Conservation (phyloP, 306 rosid species). For the Cicer chorassanicum region DNA sequence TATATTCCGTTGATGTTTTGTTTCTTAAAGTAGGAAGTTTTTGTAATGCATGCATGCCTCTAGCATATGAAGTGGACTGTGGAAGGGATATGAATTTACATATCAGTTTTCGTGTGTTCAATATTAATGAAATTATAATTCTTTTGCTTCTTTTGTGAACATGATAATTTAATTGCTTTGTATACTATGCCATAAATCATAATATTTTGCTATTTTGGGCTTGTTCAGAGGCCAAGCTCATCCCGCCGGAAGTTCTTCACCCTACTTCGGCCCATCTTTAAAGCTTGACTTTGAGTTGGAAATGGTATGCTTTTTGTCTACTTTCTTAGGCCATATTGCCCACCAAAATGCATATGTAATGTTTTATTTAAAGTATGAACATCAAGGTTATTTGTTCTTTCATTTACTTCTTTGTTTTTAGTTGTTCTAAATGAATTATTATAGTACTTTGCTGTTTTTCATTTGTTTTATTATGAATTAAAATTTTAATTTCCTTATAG, state of each 20-base stretch:
- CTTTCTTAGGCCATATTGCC: constrained; percentile 5
- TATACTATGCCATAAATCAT: constrained; percentile 43
- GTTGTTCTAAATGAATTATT: constrained; percentile 27
- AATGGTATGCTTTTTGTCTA: constrained; percentile 65
- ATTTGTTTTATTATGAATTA: constrained; percentile 24
- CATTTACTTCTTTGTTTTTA: constrained; percentile 15
- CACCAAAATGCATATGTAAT: constrained; percentile 2
- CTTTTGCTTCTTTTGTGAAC: constrained; percentile 19
- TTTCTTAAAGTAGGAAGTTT: constrained; percentile 29
- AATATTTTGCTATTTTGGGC: constrained; percentile 36
- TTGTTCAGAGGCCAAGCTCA: constrained; percentile 81
- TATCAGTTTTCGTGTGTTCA: constrained; percentile 2
- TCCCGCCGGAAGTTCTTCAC: constrained; percentile 68
- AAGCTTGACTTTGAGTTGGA: constrained; percentile 92
- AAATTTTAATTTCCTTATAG: constrained; percentile 50
- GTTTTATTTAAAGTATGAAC: constrained; percentile 5
- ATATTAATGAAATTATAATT: constrained; percentile 11
- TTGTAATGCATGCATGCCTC: constrained; percentile 13
- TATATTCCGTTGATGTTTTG: constrained; percentile 5
- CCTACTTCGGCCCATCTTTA: constrained; percentile 79
- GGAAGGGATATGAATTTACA: neutral
- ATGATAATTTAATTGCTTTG: constrained; percentile 29
- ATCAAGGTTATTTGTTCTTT: constrained; percentile 22
- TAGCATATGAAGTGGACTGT: constrained; percentile 18
- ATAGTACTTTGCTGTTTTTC: constrained; percentile 8